These are phyloP conservation scores for Sphaceloma murrayae DNA, from an alignment of 2,329 filamentous ascomycete species.

Conservation along the genomic window DNA sequence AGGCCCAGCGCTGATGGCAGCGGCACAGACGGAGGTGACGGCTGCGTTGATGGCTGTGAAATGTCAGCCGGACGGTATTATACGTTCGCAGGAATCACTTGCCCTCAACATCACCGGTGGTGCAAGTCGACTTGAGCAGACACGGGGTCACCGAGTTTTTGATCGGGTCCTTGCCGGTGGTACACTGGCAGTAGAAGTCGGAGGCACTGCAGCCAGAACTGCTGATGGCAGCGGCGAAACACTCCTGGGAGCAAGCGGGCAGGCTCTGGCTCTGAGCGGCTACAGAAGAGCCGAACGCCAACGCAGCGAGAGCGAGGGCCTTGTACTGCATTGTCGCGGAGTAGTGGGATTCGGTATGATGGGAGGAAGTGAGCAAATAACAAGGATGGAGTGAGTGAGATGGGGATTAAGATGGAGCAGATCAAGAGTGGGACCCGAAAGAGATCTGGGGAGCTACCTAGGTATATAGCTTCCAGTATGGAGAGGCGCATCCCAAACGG, in stretches of 20 bases:
- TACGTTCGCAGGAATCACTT: slow-evolving; percentile 22
- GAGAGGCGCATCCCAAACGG: background rate
- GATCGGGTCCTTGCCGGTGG: slow-evolving; percentile 31
- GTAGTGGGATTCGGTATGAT: background rate
- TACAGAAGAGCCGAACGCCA: slow-evolving; percentile 8
- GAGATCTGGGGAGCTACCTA: background rate
- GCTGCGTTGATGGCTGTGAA: slow-evolving; percentile 20
- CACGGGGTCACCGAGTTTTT: slow-evolving; percentile 33
- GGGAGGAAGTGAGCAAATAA: background rate
- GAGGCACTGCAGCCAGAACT: slow-evolving; percentile 39
- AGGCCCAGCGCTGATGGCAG: slow-evolving; percentile 18
- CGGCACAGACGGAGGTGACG: slow-evolving; percentile 22
- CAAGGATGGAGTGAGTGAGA: background rate
- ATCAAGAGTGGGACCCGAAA: background rate
- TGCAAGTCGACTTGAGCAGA: slow-evolving; percentile 31
- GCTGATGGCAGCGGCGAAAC: slow-evolving; percentile 40
- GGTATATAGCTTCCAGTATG: slow-evolving; percentile 6
- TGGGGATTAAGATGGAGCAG: background rate
- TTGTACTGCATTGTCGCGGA: slow-evolving; percentile 14
- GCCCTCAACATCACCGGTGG: slow-evolving; percentile 31
- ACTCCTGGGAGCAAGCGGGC: slow-evolving; percentile 29
- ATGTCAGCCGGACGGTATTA: slow-evolving; percentile 4
- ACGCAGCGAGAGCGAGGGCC: slow-evolving; percentile 6
- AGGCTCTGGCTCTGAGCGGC: slow-evolving; percentile 16
- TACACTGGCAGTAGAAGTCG: slow-evolving; percentile 47